Base-by-base conservation (phyloP, 1,284 basidiomycete genomes). In the Cutaneotrichosporon cavernicola region DNA sequence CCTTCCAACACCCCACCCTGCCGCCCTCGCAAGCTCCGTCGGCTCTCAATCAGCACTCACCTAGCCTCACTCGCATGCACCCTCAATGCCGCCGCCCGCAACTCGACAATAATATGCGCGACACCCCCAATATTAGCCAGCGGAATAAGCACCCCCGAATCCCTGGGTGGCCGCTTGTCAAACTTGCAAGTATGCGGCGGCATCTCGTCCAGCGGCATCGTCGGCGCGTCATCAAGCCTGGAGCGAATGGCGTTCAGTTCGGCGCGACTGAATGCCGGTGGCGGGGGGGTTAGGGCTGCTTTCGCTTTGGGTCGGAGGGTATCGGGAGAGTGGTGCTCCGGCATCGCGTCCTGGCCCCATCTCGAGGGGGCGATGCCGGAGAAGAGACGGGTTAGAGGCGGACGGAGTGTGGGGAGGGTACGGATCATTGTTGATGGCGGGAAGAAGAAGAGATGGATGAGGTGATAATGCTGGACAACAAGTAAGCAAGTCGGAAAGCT, bases 11-110 rank as follows among this genome's bases (percentile, higher is more conserved):
- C 30, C 36, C 16, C 21, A 38, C 36, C 36, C 31, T 11, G 46
- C 13, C 18, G 49, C 49, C 10, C 9, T 13, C 26, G 26, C 9
- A 30, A 11, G 14, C 46, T 22, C 18, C 16, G 31, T 53, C 11
- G 26, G 22, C 13, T 10, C 11, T 18, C 7, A 14, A 13, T 3
- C 26, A 26, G 51, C 26, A 62, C 75, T 72, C 64, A 79, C 77
- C 76, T 72, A 14, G 72, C 72, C 65, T 79, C 78, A 14, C 73
- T 72, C 5, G 75, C 76, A 66, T 79, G 78, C 16, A 71, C 69
- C 11, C 76, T 62, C 70, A 79, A 64, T 14, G 59, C 59, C 6
- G 67, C 64, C 14, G 72, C 70, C 26, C 78, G 63, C 0, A 78
- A 64, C 62, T 76, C 66, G 65, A 79, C 67, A 5, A 79, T 62